A percentile compares a stretch with the other conserved stretches of the same genome.
These are phyloP conservation scores for Smallanthus sonchifolius DNA, from an alignment of 129 eudicot genomes.

Conservation along the genomic window DNA sequence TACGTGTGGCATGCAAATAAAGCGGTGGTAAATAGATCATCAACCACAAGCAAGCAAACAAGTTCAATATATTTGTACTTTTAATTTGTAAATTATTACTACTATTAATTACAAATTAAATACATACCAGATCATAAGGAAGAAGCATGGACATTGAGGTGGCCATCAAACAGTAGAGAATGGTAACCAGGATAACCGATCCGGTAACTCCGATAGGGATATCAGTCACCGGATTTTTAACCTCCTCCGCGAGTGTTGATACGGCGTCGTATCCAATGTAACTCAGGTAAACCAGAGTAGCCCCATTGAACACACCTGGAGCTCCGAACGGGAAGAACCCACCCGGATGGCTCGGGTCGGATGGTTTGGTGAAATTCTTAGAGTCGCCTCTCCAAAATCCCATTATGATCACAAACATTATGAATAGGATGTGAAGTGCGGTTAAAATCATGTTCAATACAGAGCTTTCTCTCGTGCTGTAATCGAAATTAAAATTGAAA, in stretches of 20 bases:
- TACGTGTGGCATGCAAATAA: constrained; percentile 35
- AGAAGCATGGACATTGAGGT: constrained; percentile 44
- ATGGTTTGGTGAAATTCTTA: constrained; percentile 66
- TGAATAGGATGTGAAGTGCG: constrained; percentile 61
- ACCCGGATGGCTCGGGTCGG: constrained; percentile 47
- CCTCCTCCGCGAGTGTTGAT: constrained; percentile 38
- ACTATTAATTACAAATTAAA: constrained; percentile 4
- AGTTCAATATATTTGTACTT: constrained; percentile 4
- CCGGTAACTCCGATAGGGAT: constrained; percentile 39
- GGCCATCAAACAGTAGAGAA: constrained; percentile 35
- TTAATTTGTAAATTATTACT: neutral
- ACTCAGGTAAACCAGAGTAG: constrained; percentile 86
- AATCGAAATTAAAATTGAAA: neutral
- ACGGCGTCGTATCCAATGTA: constrained; percentile 97
- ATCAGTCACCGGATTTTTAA: constrained; percentile 58
- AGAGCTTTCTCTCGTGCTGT: constrained; percentile 93
- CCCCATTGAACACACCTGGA: constrained; percentile 86
- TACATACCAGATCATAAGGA: constrained; percentile 52
- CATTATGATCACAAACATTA: constrained; percentile 65
- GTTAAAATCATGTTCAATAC: constrained; percentile 72
- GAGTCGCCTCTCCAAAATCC: constrained; percentile 79
- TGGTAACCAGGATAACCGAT: constrained; percentile 28
- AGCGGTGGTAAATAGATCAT: constrained; percentile 29
- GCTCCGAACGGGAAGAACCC: constrained; percentile 87
- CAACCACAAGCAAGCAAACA: constrained; percentile 21